phyloP scores from a whole-genome alignment of 2,329 filamentous ascomycete genomes.

The Cordyceps cateniannulata region DNA sequence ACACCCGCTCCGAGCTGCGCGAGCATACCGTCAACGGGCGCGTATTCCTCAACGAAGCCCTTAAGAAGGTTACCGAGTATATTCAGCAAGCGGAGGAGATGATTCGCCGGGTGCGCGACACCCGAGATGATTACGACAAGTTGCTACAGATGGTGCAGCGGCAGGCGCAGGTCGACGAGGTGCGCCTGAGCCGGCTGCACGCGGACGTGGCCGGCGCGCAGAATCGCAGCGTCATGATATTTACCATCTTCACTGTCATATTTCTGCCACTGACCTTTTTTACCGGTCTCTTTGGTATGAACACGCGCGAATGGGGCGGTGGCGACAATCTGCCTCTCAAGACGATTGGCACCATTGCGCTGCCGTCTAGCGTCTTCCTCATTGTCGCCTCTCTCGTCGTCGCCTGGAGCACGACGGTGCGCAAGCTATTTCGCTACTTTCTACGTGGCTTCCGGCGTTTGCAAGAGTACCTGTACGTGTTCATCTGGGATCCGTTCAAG shows the following conservation, averaged over 20 bases:
- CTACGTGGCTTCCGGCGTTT: conserved; percentile 13
- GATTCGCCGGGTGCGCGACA: conserved; percentile 49
- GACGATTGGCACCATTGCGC: conserved; percentile 41
- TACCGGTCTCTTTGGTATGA: conserved; percentile 60
- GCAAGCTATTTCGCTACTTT: conserved; percentile 24
- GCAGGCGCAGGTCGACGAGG: conserved; percentile 60
- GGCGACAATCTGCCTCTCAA: conserved; percentile 36
- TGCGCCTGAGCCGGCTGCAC: conserved; percentile 54
- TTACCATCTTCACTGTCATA: conserved; percentile 57
- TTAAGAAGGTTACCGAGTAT: conserved; percentile 49
- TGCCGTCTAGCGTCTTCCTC: conserved; percentile 41
- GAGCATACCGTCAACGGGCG: conserved; percentile 39
- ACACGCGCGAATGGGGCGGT: conserved; percentile 54
- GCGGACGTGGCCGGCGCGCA: conserved; percentile 57
- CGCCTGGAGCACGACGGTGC: conserved; percentile 47
- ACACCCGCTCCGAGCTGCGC: conserved; percentile 33
- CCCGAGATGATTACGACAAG: conserved; percentile 57
- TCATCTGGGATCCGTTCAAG: conserved; percentile 19
- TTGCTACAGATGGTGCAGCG: conserved; percentile 61
- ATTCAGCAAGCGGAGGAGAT: conserved; percentile 48
- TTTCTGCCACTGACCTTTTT: conserved; percentile 61
- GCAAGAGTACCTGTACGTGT: conserved; percentile 19
- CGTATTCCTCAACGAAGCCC: conserved; percentile 45
- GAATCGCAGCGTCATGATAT: conserved; percentile 58
- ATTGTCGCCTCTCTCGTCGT: conserved; percentile 45